Evolutionary conservation across 805 yeast species (phyloP).

Genomic region (Lachancea nothofagi): DNA sequence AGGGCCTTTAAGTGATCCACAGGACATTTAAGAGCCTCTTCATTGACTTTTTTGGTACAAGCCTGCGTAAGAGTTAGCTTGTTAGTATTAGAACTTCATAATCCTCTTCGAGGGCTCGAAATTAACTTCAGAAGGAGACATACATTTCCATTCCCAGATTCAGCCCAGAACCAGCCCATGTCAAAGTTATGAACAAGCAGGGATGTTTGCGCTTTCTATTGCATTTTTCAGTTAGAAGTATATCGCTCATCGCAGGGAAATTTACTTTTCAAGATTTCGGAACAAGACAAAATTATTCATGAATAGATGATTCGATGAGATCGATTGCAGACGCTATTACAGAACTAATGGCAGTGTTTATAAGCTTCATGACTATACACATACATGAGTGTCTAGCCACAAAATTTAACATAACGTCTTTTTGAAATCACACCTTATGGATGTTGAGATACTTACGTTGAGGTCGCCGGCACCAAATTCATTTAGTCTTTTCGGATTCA

Average conservation of each 20-base stretch:
- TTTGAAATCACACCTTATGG: not conserved
- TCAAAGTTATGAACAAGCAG: not conserved
- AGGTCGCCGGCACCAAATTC: too few species aligned
- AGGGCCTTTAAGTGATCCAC: constrained; percentile 39
- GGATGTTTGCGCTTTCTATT: not conserved
- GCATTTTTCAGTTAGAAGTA: not conserved
- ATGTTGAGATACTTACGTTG: too few species aligned
- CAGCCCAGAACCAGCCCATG: constrained; percentile 95
- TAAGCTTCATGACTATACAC: too few species aligned
- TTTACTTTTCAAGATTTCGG: too few species aligned
- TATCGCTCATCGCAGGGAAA: too few species aligned
- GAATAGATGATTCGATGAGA: too few species aligned
- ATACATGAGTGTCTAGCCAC: too few species aligned
- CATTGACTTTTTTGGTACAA: not conserved
- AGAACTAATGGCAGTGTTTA: too few species aligned
- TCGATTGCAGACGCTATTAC: too few species aligned
- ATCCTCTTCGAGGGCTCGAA: not conserved
- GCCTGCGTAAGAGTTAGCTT: not conserved
- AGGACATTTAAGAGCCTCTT: constrained; percentile 17
- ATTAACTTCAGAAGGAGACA: not conserved
- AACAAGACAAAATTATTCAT: too few species aligned
- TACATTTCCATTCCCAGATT: constrained; percentile 33
- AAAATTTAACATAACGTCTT: too few species aligned
- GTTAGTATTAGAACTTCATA: constrained; percentile 1
- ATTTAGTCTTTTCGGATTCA: too few species aligned